Conservation (phyloP, 371 early-diverging fungal species). For the Entomophthora muscae region DNA sequence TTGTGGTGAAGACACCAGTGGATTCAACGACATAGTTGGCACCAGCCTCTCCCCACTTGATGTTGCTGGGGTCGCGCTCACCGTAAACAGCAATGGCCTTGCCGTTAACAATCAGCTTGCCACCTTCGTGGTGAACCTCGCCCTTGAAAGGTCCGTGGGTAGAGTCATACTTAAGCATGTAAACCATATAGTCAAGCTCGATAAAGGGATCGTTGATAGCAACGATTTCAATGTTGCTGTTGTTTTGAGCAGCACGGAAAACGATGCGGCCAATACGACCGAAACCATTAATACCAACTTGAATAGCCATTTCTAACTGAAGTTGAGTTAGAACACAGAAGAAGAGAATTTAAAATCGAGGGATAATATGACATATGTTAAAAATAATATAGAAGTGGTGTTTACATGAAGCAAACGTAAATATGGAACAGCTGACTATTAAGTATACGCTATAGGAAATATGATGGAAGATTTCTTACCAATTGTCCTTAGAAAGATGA, state of each 20-base stretch:
- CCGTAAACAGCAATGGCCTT: conserved; percentile 51
- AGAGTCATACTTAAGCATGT: conserved; percentile 95
- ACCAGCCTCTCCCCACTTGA: conserved; percentile 77
- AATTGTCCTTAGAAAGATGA: too few relatives aligned
- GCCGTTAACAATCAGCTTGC: conserved; percentile 75
- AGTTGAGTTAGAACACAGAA: too few relatives aligned
- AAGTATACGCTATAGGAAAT: too few relatives aligned
- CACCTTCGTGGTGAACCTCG: conserved; percentile 49
- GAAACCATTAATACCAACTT: conserved; percentile 95
- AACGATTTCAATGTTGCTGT: conserved; percentile 62
- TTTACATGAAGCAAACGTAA: too few relatives aligned
- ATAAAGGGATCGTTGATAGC: conserved; percentile 98
- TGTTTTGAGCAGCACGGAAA: conserved; percentile 67
- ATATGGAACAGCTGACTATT: too few relatives aligned
- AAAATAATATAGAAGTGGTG: too few relatives aligned
- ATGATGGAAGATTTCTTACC: too few relatives aligned
- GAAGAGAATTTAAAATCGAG: too few relatives aligned
- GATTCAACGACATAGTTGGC: conserved; percentile 97
- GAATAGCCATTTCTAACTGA: conserved; percentile 24
- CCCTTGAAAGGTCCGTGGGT: conserved; percentile 89
- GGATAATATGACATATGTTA: too few relatives aligned
- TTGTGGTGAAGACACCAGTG: conserved; percentile 94
- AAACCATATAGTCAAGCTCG: conserved; percentile 88
- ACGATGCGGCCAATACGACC: conserved; percentile 98
- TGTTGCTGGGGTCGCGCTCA: conserved; percentile 62